Conservation (phyloP, 2,329 filamentous ascomycete genomes). For the Aureobasidium uvarum region DNA sequence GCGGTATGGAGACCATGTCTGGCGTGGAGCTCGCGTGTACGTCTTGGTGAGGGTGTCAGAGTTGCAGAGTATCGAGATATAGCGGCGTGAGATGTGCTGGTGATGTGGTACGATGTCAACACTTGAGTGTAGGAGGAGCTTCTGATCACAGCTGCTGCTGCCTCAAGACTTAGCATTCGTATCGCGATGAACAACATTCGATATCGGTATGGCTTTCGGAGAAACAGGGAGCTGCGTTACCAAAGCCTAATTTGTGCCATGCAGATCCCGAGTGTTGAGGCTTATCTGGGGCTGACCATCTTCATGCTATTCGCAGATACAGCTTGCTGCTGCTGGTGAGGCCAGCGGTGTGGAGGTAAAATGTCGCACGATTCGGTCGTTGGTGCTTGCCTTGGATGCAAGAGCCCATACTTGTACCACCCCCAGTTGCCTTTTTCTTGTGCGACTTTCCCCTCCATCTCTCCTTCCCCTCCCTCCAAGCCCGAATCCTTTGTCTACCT, state of each 20-base stretch:
- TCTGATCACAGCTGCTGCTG: too few relatives aligned
- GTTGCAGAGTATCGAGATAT: not conserved
- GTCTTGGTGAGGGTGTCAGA: not conserved
- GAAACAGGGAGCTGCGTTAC: not conserved
- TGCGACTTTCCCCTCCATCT: constrained; percentile 5
- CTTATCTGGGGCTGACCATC: constrained; percentile 24
- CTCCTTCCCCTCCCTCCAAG: not conserved
- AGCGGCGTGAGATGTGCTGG: not conserved
- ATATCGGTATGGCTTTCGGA: constrained; percentile 6
- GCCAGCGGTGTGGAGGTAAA: constrained; percentile 16
- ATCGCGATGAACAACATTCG: not conserved
- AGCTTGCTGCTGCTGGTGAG: constrained; percentile 18
- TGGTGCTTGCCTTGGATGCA: constrained; percentile 20
- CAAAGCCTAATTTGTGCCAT: constrained; percentile 11
- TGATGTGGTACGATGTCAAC: not conserved
- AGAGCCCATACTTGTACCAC: constrained; percentile 19
- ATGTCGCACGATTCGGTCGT: constrained; percentile 19
- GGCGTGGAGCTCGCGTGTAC: not conserved
- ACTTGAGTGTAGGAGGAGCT: not conserved
- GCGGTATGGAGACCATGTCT: not conserved
- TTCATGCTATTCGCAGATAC: constrained; percentile 17
- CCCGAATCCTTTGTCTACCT: constrained; percentile 14
- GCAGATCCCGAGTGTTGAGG: constrained; percentile 18
- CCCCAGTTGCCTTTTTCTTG: constrained; percentile 16
- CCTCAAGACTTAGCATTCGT: not conserved